phyloP scores from a whole-genome alignment of 2,329 filamentous ascomycete genomes.

The Cercospora zeina region DNA sequence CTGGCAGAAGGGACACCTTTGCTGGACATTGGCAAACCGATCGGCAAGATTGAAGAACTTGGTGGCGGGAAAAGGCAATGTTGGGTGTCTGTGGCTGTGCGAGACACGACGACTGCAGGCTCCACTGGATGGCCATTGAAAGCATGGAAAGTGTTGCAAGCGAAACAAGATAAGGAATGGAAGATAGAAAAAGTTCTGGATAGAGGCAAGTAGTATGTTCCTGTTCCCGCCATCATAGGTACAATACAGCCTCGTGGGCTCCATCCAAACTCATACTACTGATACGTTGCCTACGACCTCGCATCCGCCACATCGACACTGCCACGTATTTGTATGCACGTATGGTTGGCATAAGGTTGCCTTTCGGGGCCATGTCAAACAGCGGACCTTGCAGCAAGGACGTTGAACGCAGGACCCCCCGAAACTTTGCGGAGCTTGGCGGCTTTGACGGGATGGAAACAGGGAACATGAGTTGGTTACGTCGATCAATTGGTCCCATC shows the following conservation, averaged over 20 bases:
- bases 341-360: conserved; percentile 1
- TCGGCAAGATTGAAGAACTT: conserved; percentile 69
- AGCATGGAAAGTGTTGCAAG: conserved; percentile 80
- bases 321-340: background rate
- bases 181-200: conserved; percentile 60
- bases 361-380: background rate
- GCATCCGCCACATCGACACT: background rate
- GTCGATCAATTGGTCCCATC: conserved; percentile 10
- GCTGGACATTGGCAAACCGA: conserved; percentile 81
- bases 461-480: conserved; percentile 4
- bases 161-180: conserved; percentile 73
- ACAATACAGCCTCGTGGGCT: background rate
- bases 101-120: conserved; percentile 22
- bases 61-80: conserved; percentile 60
- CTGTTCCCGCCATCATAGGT: background rate
- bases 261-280: background rate
- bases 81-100: conserved; percentile 77
- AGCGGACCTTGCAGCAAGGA: background rate
- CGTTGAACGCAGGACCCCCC: too few species aligned
- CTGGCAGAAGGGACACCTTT: conserved; percentile 84
- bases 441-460: conserved; percentile 8
- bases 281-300: background rate
- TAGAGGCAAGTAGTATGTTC: conserved; percentile 20
- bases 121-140: conserved; percentile 55
- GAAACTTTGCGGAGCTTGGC: conserved; percentile 7